A percentile compares a stretch with the other conserved stretches of the same genome.
These are phyloP conservation scores for Melanopsichium pennsylvanicum DNA, from an alignment of 1,284 basidiomycete species.

Conservation along the genomic window DNA sequence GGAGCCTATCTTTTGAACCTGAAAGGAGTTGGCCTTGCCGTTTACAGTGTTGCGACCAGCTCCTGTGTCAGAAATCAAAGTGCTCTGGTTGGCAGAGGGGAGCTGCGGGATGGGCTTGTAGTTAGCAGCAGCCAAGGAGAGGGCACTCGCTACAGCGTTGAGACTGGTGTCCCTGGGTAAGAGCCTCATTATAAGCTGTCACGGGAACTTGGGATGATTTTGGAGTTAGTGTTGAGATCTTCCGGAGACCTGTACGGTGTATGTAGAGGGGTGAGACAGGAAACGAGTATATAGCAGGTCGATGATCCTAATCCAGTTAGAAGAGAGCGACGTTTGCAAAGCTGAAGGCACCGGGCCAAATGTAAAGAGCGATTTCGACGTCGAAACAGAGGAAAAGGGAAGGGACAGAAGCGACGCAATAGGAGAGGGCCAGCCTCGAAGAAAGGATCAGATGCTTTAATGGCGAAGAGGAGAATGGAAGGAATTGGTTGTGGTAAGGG, in stretches of 20 bases:
- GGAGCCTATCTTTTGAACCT: conserved; percentile 32
- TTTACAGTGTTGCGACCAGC: conserved; percentile 16
- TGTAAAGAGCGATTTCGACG: conserved; percentile 10
- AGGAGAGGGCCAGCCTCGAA: conserved; percentile 38
- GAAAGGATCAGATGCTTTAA: background rate
- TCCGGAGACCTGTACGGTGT: background rate
- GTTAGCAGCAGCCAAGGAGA: conserved; percentile 62
- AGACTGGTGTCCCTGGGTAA: conserved; percentile 39
- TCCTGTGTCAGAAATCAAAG: background rate
- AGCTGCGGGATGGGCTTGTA: conserved; percentile 64
- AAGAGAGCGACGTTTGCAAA: conserved; percentile 9
- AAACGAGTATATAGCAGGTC: conserved; percentile 8
- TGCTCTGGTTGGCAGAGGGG: conserved; percentile 23
- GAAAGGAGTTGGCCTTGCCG: conserved; percentile 30
- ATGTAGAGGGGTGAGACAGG: too few relatives aligned
- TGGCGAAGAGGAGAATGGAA: background rate
- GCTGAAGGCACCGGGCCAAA: conserved; percentile 16
- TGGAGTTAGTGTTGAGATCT: too few relatives aligned
- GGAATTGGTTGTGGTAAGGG: conserved; percentile 3
- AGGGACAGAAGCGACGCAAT: conserved; percentile 23
- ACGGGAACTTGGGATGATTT: background rate
- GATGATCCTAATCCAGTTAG: conserved; percentile 26
- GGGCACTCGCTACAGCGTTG: conserved; percentile 48
- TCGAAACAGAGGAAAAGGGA: conserved; percentile 14
- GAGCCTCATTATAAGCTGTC: conserved; percentile 33